Evolutionary conservation across 768 basidiomycete species (phyloP).

Genomic region (Candolleomyces efflorescens): DNA sequence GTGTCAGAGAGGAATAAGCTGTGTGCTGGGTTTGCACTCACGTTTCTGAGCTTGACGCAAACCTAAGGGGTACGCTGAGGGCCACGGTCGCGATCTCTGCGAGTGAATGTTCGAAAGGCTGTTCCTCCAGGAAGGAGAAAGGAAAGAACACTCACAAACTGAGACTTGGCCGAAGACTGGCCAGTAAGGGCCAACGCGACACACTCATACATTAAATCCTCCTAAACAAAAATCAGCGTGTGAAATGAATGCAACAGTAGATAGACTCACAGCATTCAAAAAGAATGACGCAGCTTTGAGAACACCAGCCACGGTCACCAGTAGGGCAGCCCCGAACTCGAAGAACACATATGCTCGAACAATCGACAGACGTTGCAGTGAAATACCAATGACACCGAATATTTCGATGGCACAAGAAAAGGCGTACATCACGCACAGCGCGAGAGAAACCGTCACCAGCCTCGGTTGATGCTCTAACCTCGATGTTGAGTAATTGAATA

Average conservation of each 20-base stretch:
- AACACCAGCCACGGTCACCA: conserved; percentile 32
- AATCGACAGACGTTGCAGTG: conserved; percentile 24
- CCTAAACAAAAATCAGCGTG: conserved; percentile 17
- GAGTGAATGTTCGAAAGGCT: neutral
- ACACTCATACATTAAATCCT: conserved; percentile 35
- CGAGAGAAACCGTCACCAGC: conserved; percentile 29
- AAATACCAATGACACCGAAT: conserved; percentile 27
- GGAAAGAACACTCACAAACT: conserved; percentile 26
- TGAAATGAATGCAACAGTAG: neutral
- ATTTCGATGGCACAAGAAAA: conserved; percentile 26
- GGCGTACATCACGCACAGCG: conserved; percentile 35
- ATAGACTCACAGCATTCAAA: conserved; percentile 27
- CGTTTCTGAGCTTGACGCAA: conserved; percentile 29
- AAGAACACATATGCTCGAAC: conserved; percentile 25
- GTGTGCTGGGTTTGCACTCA: conserved; percentile 15
- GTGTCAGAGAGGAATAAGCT: neutral
- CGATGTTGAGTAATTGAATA: neutral
- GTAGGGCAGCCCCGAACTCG: conserved; percentile 30
- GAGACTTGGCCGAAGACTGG: conserved; percentile 29
- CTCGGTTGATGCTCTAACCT: conserved; percentile 16
- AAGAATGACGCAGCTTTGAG: conserved; percentile 35
- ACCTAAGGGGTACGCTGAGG: conserved; percentile 19
- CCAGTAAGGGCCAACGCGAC: conserved; percentile 28
- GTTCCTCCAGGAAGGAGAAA: neutral
- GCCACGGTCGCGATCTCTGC: conserved; percentile 31